Evolutionary conservation across 1,139 yeast species (phyloP), one percentile per base, ranked within the genome.

Genomic region (Pichia sp.): DNA sequence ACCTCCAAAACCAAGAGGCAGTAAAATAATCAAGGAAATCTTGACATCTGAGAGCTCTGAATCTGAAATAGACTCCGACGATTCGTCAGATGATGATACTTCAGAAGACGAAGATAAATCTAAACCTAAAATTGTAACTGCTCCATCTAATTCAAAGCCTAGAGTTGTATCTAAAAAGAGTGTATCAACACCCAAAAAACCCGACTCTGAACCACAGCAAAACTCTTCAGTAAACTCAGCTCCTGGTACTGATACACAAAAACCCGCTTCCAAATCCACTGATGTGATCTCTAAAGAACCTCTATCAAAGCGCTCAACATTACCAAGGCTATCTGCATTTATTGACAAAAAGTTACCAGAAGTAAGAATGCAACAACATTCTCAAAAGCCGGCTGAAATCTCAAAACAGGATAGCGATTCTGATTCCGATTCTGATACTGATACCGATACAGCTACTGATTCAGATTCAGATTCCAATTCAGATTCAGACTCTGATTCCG

Each of bases 281-380:
- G 18, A 7, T 9, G 11, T 21, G 10, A 21, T 9, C 15, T 11
- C 5, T 9, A 17, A 6, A 3, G 24, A 28, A 14, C 20, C 35
- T 23, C 8, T 30, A 20, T 43, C 46, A 6, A 49, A 43, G 21
- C 47, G 45, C 18, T 59, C 65, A 4, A 64, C 71, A 1, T 63
- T 79, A 40, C 71, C 74, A 18, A 74, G 82, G 0, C 60, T 79
- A 32, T 69, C 71, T n/a, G 82, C 77, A 45, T 62, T 78, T 41
- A 79, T 71, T 1, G 62, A 67, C 20, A 63, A 77, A 43, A 84
- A 82, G 4, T 69, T 77, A 17, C 84, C 84, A 2, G 81, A 74
- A 18, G 83, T 77, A 1, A 68, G 64, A 44, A 81, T 76, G 18
- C 41, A 36, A 28, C 40, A 36, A 17, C 30, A 26, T 5, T 26